These are phyloP conservation scores for Kurtzmaniella quercitrusa DNA, from an alignment of 1,139 yeast genomes.

Conservation along the genomic window DNA sequence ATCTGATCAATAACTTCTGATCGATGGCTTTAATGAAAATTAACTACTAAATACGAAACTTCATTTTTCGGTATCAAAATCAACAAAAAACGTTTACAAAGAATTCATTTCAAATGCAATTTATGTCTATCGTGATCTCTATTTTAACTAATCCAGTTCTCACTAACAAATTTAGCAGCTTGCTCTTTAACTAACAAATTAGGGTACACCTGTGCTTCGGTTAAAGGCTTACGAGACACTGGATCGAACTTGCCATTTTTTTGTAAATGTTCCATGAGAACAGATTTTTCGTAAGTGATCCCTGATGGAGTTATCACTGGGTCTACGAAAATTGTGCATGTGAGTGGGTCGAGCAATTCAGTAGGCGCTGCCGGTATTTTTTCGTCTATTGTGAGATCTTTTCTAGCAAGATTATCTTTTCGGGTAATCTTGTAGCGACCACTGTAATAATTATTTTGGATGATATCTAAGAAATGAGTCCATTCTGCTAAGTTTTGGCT, in stretches of 20 bases:
- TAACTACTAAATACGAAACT: too few relatives aligned
- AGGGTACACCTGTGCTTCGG: constrained; percentile 38
- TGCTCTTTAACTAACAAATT: constrained; percentile 41
- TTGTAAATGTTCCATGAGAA: constrained; percentile 33
- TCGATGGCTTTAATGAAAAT: too few relatives aligned
- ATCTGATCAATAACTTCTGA: too few relatives aligned
- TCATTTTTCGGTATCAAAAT: too few relatives aligned
- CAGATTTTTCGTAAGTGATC: constrained; percentile 41
- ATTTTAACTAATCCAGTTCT: not conserved
- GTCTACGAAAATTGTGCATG: constrained; percentile 40
- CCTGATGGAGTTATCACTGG: constrained; percentile 53
- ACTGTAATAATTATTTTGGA: constrained; percentile 19
- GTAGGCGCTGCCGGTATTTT: constrained; percentile 30
- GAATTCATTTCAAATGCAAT: too few relatives aligned
- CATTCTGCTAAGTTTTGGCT: constrained; percentile 18
- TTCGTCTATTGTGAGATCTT: not conserved
- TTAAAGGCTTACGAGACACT: constrained; percentile 28
- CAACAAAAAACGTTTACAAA: too few relatives aligned
- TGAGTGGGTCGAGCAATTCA: constrained; percentile 42
- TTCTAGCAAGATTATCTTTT: not conserved
- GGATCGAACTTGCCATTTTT: constrained; percentile 16
- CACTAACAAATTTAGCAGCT: constrained; percentile 22
- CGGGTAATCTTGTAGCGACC: constrained; percentile 11
- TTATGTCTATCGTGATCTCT: too few relatives aligned
- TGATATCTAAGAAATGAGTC: constrained; percentile 17